Percentiles rank a stretch among this genome's conserved stretches.
Conservation (phyloP, 2,329 filamentous ascomycete genomes). For the Fusarium sp. region DNA sequence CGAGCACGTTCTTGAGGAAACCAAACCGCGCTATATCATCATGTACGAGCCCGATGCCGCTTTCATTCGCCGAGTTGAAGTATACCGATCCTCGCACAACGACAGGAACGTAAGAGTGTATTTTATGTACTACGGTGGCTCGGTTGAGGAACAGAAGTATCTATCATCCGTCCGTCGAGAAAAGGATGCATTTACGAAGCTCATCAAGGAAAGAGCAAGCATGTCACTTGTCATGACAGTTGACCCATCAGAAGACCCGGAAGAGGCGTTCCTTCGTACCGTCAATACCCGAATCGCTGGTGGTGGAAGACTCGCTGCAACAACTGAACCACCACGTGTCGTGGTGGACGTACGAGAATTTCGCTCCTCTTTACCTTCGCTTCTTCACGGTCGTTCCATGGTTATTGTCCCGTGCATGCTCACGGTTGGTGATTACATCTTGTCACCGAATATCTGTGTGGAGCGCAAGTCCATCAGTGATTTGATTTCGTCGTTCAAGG, state of each 20-base stretch:
- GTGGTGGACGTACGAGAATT: conserved; percentile 98
- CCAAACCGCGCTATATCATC: conserved; percentile 92
- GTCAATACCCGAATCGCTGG: conserved; percentile 97
- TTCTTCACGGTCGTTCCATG: conserved; percentile 90
- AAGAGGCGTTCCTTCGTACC: conserved; percentile 92
- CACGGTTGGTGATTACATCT: conserved; percentile 95
- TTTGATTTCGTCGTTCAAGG: conserved; percentile 89
- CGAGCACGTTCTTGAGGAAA: conserved; percentile 94
- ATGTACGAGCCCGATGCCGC: conserved; percentile 98
- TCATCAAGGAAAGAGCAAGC: conserved; percentile 92
- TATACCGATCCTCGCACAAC: conserved; percentile 94
- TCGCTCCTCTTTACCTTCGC: conserved; percentile 88
- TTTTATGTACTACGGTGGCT: conserved; percentile 95
- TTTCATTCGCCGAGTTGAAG: conserved; percentile 93
- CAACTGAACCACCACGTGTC: conserved; percentile 87
- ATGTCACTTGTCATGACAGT: conserved; percentile 91
- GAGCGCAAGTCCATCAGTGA: conserved; percentile 95
- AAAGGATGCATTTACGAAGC: conserved; percentile 93
- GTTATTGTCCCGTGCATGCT: conserved; percentile 93
- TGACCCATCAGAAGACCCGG: conserved; percentile 80
- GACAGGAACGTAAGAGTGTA: conserved; percentile 92
- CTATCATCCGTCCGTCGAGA: conserved; percentile 90
- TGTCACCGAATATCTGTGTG: conserved; percentile 90
- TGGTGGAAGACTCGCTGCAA: conserved; percentile 85
- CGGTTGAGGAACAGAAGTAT: conserved; percentile 95